Evolutionary conservation across 1,139 yeast genomes (phyloP).

Genomic region (Taphrina wiesneri): DNA sequence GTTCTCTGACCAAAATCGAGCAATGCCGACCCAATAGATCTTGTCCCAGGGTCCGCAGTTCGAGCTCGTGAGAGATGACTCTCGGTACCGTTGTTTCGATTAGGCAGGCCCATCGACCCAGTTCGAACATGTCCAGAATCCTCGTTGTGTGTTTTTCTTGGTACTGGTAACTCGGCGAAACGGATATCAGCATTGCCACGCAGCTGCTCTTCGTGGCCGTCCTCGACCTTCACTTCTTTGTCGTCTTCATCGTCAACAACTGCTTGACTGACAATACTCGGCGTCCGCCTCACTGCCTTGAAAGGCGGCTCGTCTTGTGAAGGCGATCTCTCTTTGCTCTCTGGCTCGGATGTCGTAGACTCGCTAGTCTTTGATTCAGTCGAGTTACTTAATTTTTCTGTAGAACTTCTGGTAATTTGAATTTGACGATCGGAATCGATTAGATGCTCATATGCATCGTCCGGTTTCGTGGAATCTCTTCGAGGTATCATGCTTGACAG

Average conservation of each 20-base stretch:
- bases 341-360: not conserved
- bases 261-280: conserved; percentile 8
- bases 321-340: not conserved
- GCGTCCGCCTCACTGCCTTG: not conserved
- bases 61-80: not conserved
- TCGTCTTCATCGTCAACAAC: conserved; percentile 10
- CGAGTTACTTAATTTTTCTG: not conserved
- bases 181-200: conserved; percentile 44
- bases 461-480: not conserved
- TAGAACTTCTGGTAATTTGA: not conserved
- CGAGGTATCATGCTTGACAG: not conserved
- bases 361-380: not conserved
- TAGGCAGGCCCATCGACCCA: not conserved
- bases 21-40: conserved; percentile 14
- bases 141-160: conserved; percentile 41
- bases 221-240: not conserved
- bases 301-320: not conserved
- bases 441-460: not conserved
- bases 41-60: conserved; percentile 7
- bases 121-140: not conserved
- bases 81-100: not conserved
- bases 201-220: not conserved
- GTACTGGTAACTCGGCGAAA: conserved; percentile 53
- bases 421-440: not conserved
- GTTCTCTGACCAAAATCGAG: conserved; percentile 50